A percentile compares a stretch with the other conserved stretches of the same genome.
Evolutionary conservation across 2,329 filamentous ascomycete species (phyloP).

Genomic region (Penicillium sp.): DNA sequence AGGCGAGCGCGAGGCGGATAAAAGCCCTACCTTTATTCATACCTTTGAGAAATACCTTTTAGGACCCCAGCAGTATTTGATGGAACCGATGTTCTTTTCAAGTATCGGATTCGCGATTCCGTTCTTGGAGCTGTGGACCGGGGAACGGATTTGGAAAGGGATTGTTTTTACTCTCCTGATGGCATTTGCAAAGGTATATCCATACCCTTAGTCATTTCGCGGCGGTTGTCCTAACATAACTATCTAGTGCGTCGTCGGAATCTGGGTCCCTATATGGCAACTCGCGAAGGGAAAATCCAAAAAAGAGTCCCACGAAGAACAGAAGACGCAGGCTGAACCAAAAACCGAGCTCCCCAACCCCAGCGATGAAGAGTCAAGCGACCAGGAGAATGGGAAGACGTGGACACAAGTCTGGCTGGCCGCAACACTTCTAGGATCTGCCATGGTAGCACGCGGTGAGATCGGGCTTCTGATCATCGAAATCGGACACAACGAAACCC

Average conservation of each 20-base stretch:
- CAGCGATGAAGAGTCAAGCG: background rate
- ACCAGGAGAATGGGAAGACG: background rate
- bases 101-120: conserved; percentile 35
- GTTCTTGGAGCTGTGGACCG: conserved; percentile 33
- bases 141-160: conserved; percentile 32
- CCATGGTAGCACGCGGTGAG: conserved; percentile 35
- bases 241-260: conserved; percentile 27
- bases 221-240: background rate
- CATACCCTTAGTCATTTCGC: rapidly evolving
- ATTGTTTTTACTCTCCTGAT: conserved; percentile 31
- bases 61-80: conserved; percentile 34
- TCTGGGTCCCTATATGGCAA: conserved; percentile 29
- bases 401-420: conserved; percentile 21
- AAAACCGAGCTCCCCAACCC: background rate
- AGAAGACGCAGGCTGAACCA: background rate
- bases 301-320: background rate
- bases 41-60: conserved; percentile 40
- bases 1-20: conserved; percentile 32
- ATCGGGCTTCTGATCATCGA: conserved; percentile 35
- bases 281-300: background rate
- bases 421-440: conserved; percentile 29
- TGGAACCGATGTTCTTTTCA: conserved; percentile 34
- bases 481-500: conserved; percentile 32
- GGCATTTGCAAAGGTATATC: conserved; percentile 31
- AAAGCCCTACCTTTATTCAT: conserved; percentile 39